Percentiles rank a stretch among this genome's conserved stretches.
phyloP scores from a whole-genome alignment of 164 flowering plant species.

The Santalum album region DNA sequence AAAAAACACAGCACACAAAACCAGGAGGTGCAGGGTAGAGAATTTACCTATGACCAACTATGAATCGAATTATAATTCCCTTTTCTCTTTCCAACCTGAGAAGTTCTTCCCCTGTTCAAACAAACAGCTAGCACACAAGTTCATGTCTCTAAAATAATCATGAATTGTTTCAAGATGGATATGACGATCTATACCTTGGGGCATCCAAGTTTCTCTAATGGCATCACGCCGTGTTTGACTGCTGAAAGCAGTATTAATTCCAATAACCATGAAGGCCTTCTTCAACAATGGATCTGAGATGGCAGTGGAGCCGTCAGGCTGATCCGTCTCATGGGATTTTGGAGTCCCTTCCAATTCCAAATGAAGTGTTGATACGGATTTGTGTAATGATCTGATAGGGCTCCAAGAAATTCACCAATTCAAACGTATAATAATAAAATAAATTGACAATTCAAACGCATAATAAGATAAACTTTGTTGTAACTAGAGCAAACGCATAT shows the following conservation, averaged over 20 bases:
- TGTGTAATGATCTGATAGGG: constrained; percentile 55
- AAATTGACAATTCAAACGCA: too few species aligned
- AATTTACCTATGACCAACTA: constrained; percentile 93
- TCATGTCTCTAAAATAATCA: background rate
- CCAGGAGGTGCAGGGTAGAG: background rate
- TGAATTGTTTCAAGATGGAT: too few species aligned
- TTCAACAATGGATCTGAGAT: constrained; percentile 24
- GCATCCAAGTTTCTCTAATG: constrained; percentile 54
- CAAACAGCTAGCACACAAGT: background rate
- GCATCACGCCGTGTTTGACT: constrained; percentile 48
- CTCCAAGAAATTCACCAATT: constrained; percentile 7
- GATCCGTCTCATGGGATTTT: constrained; percentile 34
- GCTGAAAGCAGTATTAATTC: background rate
- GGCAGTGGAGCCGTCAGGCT: constrained; percentile 13
- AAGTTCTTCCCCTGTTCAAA: constrained; percentile 65
- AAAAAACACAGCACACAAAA: too few species aligned
- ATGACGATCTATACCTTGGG: constrained; percentile 30
- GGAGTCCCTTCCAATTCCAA: constrained; percentile 68
- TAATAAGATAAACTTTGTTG: background rate
- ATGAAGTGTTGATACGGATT: constrained; percentile 66
- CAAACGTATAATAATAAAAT: background rate
- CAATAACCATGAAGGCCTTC: constrained; percentile 71
- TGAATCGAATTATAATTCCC: constrained; percentile 85
- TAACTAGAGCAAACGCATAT: too few species aligned
- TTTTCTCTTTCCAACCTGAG: constrained; percentile 69